These are phyloP conservation scores for Chlorella ohadii DNA, from an alignment of 139 green algal genomes.

Conservation along the genomic window DNA sequence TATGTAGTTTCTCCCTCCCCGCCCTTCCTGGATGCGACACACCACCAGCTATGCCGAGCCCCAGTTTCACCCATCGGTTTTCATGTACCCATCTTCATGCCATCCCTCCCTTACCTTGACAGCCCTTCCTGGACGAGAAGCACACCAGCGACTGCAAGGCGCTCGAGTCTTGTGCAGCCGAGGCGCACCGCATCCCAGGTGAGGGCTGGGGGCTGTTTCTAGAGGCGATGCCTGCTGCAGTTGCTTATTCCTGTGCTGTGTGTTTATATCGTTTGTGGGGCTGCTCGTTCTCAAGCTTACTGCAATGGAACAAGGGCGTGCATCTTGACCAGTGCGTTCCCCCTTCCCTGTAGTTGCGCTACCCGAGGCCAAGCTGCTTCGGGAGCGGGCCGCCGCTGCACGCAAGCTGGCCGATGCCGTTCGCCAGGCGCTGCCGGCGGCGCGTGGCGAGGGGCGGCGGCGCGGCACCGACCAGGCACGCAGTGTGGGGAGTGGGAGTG, in stretches of 20 bases:
- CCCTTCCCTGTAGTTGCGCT: slow-evolving; percentile 39
- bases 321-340: no score
- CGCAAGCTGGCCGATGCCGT: slow-evolving; percentile 55
- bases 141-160: slow-evolving; percentile 28
- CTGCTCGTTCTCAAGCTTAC: no score
- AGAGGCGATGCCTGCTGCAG: neutral
- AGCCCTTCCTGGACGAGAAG: slow-evolving; percentile 9
- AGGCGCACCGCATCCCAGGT: slow-evolving; percentile 40
- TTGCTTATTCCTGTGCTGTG: no score
- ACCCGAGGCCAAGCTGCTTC: slow-evolving; percentile 52
- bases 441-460: slow-evolving; percentile 7
- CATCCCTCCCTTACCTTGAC: neutral
- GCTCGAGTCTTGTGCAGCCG: slow-evolving; percentile 50
- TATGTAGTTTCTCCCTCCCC: no score
- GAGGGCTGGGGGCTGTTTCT: no score
- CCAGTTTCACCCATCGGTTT: no score
- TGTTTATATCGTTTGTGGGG: no score
- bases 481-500: no score
- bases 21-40: no score
- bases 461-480: slow-evolving; percentile 15
- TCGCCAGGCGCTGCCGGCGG: slow-evolving; percentile 34
- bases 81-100: no score
- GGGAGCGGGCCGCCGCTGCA: slow-evolving; percentile 38
- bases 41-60: no score
- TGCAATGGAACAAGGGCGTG: no score